Percentiles rank a stretch among this genome's conserved stretches.
Conservation (phyloP, 441 rosid genomes). For the Dalechampia spathulata region DNA sequence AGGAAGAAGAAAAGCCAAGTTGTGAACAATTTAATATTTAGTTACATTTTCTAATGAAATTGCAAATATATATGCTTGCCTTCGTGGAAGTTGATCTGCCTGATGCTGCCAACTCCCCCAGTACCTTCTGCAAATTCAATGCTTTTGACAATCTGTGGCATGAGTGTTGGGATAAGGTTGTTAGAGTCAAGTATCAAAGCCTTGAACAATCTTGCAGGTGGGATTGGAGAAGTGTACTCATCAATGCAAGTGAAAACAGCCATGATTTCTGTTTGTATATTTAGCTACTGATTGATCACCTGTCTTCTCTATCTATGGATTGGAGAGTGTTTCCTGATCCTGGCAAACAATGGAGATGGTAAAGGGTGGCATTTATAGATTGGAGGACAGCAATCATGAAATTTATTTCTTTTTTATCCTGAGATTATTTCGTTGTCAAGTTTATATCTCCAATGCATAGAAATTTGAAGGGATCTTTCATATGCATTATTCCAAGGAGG, state of each 20-base stretch:
- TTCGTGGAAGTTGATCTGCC: slow-evolving; percentile 14
- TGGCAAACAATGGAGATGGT: not conserved
- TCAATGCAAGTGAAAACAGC: slow-evolving; percentile 22
- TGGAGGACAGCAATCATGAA: not conserved
- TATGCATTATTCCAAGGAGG: not conserved
- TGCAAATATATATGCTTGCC: not conserved
- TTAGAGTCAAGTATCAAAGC: slow-evolving; percentile 24
- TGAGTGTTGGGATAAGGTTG: slow-evolving; percentile 12
- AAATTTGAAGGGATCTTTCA: not conserved
- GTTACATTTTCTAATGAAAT: not conserved
- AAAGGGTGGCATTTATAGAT: slow-evolving; percentile 11
- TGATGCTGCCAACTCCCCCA: slow-evolving; percentile 19
- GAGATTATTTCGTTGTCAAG: slow-evolving; percentile 5
- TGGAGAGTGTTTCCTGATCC: not conserved
- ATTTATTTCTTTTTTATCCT: not conserved
- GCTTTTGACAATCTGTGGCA: slow-evolving; percentile 11
- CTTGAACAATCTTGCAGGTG: slow-evolving; percentile 25
- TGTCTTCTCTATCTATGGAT: not conserved
- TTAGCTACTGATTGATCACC: not conserved
- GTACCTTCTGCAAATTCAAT: slow-evolving; percentile 12
- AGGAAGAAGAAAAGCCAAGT: too few relatives aligned
- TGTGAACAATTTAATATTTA: not conserved
- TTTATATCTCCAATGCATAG: not conserved
- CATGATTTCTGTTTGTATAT: slow-evolving; percentile 19
- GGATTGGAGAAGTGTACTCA: slow-evolving; percentile 15